Evolutionary conservation across 768 basidiomycete genomes (phyloP), one percentile per base, ranked within the genome.

Genomic region (Candolleomyces aberdarensis): DNA sequence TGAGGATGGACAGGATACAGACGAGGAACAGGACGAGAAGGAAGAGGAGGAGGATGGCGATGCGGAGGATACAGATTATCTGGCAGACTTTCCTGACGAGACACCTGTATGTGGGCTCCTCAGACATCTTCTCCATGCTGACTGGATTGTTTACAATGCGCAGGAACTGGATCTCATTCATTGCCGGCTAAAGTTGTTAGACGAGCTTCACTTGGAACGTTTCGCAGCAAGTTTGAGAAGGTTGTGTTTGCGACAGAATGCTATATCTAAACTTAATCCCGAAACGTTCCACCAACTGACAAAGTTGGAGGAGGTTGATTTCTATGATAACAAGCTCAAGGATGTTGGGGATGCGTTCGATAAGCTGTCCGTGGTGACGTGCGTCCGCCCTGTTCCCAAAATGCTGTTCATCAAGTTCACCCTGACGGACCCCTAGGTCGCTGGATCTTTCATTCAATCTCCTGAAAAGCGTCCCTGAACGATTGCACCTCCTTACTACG

Each of bases 371-470:
- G 79, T 80, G 36, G 78, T 94, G 56, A 77, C 66, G 91, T 92
- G 71, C 66, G 86, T 75, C 2, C 11, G 41, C 40, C 29, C 19
- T 61, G 3, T 9, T 6, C 36, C 29, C 52, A 7, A 57, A 32
- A 52, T 58, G 62, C 36, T 56, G 13, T 40, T 43, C 3, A 15
- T 8, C 31, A 36, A 3, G 46, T 56, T 60, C 29, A 59, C 64
- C 58, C 49, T 55, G 47, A 32, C 51, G 14, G 40, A 49, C 29
- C 44, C 54, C 8, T 63, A 98, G 96, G 36, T 79, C 84, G 10
- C 78, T 99, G 56, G 97, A 98, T 76, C 78, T 98, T 50, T 98
- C 96, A 1, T 99, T 97, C 82, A 99, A 99, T 76, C 81, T 96
- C 29, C 74, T 98, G 59, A 84, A 86, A 61, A 73, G 79, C 26